Conservation (phyloP, 164 flowering plant genomes). For the Magnolia sinica region DNA sequence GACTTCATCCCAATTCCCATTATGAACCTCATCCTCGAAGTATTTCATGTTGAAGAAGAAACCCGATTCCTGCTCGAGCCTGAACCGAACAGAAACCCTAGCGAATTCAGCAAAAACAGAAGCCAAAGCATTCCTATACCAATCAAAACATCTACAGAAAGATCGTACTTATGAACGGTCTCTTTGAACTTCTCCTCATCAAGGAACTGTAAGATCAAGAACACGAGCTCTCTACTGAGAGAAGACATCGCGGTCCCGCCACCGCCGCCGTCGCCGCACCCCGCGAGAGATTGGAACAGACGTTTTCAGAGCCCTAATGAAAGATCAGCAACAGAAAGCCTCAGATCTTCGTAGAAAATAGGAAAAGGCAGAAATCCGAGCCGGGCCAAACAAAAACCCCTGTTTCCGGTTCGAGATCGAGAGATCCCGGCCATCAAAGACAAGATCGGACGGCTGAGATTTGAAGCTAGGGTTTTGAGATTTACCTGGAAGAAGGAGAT, state of each 20-base stretch:
- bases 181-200: constrained; percentile 37
- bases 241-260: constrained; percentile 23
- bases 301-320: background rate
- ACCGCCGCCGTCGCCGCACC: background rate
- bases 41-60: constrained; percentile 89
- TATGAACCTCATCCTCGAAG: constrained; percentile 72
- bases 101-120: background rate
- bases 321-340: background rate
- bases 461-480: background rate
- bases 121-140: background rate
- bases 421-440: background rate
- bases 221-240: constrained; percentile 34
- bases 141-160: background rate
- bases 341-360: background rate
- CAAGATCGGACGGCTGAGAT: background rate
- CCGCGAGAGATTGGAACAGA: background rate
- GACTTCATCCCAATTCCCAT: constrained; percentile 88
- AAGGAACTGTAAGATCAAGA: constrained; percentile 31
- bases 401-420: background rate
- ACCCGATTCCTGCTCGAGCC: constrained; percentile 91
- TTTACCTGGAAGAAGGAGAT: background rate
- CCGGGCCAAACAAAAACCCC: background rate
- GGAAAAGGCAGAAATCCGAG: background rate
- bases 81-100: constrained; percentile 16
- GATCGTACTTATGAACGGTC: constrained; percentile 33